Percentiles rank a stretch among this genome's conserved stretches.
Evolutionary conservation across 495 filamentous ascomycete genomes (phyloP).

Genomic region (Penicillium roqueforti): DNA sequence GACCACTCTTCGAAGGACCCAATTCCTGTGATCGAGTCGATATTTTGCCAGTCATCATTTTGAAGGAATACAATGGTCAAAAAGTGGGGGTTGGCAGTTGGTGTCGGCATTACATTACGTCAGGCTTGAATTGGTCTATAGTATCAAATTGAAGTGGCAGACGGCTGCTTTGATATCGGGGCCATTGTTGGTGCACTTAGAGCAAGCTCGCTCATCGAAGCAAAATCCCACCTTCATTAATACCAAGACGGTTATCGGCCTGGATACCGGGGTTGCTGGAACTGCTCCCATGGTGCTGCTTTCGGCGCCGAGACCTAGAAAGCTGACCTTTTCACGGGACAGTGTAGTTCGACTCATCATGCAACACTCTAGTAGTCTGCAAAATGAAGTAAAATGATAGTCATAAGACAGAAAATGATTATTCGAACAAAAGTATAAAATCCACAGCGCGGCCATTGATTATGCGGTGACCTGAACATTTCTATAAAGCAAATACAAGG

Average conservation of each 20-base stretch:
- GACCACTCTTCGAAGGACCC: constrained; percentile 25
- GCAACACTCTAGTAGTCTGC: not conserved
- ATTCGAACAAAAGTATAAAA: too few species aligned
- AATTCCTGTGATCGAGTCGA: constrained; percentile 23
- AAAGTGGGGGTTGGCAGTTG: not conserved
- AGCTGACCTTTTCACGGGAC: not conserved
- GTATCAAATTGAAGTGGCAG: constrained; percentile 42
- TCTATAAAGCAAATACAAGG: too few species aligned
- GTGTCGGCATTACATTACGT: too few species aligned
- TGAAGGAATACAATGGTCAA: not conserved
- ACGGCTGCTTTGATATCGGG: constrained; percentile 51
- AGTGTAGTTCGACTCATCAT: not conserved
- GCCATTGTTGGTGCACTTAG: constrained; percentile 48
- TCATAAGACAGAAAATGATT: not conserved
- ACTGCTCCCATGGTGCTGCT: constrained; percentile 50
- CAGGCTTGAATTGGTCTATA: not conserved
- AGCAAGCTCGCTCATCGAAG: constrained; percentile 36
- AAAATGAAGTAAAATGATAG: not conserved
- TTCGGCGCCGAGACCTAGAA: constrained; percentile 35
- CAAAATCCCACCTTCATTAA: constrained; percentile 58
- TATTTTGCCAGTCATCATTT: constrained; percentile 22
- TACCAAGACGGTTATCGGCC: constrained; percentile 53
- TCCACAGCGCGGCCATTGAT: not conserved
- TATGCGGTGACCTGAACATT: not conserved
- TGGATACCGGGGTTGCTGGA: constrained; percentile 48